Evolutionary conservation across 306 rosid species (phyloP), one percentile per base, ranked within the genome.

Genomic region (Elaeagnus macrophylla): DNA sequence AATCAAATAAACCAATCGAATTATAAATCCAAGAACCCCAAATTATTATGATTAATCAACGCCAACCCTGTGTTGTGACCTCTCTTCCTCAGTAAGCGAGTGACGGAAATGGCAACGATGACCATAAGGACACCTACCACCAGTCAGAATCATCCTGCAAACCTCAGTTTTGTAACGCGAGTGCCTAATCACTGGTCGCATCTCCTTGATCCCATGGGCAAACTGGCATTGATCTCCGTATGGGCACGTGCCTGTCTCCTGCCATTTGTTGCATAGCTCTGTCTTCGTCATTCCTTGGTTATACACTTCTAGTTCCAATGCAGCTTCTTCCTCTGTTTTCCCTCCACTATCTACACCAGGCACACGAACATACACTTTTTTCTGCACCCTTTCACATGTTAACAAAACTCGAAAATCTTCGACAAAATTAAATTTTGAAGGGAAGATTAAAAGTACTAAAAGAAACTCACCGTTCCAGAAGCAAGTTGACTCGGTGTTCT

Each of bases 61-160:
- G 57, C n/a, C 44, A 15, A 43, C 7, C 57, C 47, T n/a, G n/a
- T 46, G 54, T 60, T 35, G 43, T 37, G 72, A 67, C 67, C 60
- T 76, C 83, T 82, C 81, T 64, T 67, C 84, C 56, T 83, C 84
- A 13, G 72, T 78, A 51, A 84, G 95, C 36, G 96, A 79, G 54
- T 91, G 97, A 59, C 97, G 96, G 75, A 91, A 91, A 72, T 86
- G 97, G 71, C 97, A 91, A 48, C 97, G 76, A 64, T 91, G 97
- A 44, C 89, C 96, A 40, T 91, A 91, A 0, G 96, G 95, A 62
- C 97, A 91, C 10, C 47, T 65, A 9, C 72, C 79, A 5, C 95
- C 87, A 10, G 89, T 64, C 38, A 84, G 77, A 19, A 86, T 85
- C 94, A 91, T 86, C 72, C 96, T 77, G 84, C 97, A 91, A 37